Conservation (phyloP, 2,329 filamentous ascomycete genomes). For the Mycosphaerella arachidis region DNA sequence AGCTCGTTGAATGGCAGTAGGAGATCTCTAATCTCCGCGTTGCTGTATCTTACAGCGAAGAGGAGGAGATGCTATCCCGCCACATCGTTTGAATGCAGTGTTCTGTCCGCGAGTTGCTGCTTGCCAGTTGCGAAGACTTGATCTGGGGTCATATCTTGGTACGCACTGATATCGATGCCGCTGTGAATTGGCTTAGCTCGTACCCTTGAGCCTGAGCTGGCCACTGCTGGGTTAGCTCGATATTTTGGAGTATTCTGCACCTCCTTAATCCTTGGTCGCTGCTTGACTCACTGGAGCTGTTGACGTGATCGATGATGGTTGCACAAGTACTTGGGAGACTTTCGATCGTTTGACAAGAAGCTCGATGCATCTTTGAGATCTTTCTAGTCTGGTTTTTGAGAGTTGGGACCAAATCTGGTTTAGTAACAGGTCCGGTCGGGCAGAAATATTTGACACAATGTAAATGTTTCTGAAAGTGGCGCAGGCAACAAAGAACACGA, state of each 20-base stretch:
- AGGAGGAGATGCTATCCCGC: background rate
- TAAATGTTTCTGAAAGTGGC: background rate
- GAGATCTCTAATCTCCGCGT: background rate
- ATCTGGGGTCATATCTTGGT: background rate
- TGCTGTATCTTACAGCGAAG: background rate
- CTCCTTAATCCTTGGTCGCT: too few relatives aligned
- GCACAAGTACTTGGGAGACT: background rate
- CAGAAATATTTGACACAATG: background rate
- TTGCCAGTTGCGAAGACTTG: background rate
- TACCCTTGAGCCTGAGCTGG: background rate
- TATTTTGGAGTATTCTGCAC: too few relatives aligned
- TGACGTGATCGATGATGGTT: background rate
- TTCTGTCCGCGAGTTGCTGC: background rate
- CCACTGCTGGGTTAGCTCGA: too few relatives aligned
- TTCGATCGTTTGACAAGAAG: background rate
- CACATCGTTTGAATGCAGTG: background rate
- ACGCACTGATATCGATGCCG: background rate
- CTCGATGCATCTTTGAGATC: background rate
- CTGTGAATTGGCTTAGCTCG: background rate
- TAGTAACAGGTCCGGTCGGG: background rate
- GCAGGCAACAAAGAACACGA: too few relatives aligned
- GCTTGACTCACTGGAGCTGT: background rate
- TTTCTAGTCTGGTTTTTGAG: background rate
- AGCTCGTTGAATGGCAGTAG: background rate
- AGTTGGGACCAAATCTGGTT: background rate